Base-by-base conservation (phyloP, 2,329 filamentous ascomycete genomes). In the Fusarium sp. region DNA sequence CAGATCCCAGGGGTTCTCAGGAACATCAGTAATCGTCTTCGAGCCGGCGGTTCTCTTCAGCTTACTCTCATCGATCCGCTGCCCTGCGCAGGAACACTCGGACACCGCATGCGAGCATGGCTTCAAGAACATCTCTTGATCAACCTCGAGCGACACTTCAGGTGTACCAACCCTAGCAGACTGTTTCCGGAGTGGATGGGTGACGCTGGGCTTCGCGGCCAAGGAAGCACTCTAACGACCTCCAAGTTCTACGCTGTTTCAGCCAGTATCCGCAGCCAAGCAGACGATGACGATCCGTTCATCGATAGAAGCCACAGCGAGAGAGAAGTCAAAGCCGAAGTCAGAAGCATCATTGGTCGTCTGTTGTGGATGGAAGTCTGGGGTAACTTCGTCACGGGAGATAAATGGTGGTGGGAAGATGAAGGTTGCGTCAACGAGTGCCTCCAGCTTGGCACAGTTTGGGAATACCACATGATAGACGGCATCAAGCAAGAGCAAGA, bases 371-470 rank as follows among this genome's bases (percentile, higher is more conserved):
- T 83, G 71, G 85, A 89, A 70, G 82, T 88, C 15, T 91, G 88
- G 88, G 88, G 88, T 0, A 72, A 75, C 5, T 84, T 82, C 61
- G 83, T 88, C 11, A 82, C 80, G 5, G 82, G 81, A 1, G 76
- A 82, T 8, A 79, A 74, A 42, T 89, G 87, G 87, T 91, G 88
- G 88, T 90, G 88, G 88, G 86, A 90, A 41, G 84, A 89, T 31
- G 76, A 80, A 15, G 81, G 77, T 2, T 87, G 86, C 58, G 77
- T 88, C 4, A 80, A 84, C 39, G 88, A 90, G 75, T 90, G 88
- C 63, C 73, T 83, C 18, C 77, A 83, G 56, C 74, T 85, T 63
- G 83, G 83, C 7, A 90, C 88, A 1, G 81, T 82, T 56, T 90
- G 87, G 86, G 85, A 89, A 66, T 89, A 88, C 71, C 83, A 83